phyloP scores from a whole-genome alignment of 352 stramenopile genomes.

The Globisporangium cederbergense region DNA sequence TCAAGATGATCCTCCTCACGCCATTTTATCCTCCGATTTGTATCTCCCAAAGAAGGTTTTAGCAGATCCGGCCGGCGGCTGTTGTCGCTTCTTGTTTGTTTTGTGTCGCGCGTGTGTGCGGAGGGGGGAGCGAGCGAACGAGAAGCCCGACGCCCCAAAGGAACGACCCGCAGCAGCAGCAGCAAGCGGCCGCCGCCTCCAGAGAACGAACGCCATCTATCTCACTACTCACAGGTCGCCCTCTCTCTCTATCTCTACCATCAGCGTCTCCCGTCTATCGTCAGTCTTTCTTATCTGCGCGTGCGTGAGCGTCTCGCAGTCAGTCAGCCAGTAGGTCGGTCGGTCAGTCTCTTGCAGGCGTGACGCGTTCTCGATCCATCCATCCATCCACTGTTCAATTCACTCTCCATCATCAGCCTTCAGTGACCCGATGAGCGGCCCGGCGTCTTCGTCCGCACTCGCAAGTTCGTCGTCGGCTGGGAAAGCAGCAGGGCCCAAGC shows the following conservation, averaged over 20 bases:
- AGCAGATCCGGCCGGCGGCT: neutral
- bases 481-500: conserved; percentile 19
- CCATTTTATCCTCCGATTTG: neutral
- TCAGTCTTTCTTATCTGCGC: neutral
- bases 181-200: neutral
- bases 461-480: neutral
- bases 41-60: neutral
- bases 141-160: conserved; percentile 13
- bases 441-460: conserved; percentile 19
- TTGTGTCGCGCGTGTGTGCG: conserved; percentile 1
- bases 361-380: conserved; percentile 9
- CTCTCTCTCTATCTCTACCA: neutral
- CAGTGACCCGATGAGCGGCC: conserved; percentile 38
- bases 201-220: conserved; percentile 5
- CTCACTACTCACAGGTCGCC: neutral
- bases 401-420: conserved; percentile 2
- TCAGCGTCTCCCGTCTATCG: neutral
- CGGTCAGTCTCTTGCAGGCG: neutral
- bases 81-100: neutral
- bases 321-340: neutral
- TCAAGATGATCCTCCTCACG: neutral
- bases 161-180: conserved; percentile 4
- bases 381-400: neutral
- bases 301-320: conserved; percentile 5
- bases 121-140: conserved; percentile 11